Evolutionary conservation across 2,329 filamentous ascomycete genomes (phyloP).

Genomic region (Rhytidhysteron rufulum): DNA sequence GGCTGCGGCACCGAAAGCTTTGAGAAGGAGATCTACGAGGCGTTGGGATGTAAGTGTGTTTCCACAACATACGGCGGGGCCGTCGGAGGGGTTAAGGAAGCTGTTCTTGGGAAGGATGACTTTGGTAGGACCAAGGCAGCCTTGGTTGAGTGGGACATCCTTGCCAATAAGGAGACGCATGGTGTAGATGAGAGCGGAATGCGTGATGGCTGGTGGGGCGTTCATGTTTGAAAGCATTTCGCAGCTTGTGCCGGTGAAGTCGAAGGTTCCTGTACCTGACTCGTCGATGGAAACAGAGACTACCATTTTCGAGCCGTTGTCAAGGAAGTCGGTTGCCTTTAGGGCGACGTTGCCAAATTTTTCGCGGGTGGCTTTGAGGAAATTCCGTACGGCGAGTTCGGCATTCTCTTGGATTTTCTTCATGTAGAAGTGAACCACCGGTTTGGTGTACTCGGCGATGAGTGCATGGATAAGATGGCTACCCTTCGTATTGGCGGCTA

Average conservation of each 20-base stretch:
- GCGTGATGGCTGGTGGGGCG: conserved; percentile 35
- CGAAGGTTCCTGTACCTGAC: conserved; percentile 32
- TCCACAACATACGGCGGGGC: conserved; percentile 25
- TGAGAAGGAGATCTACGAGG: conserved; percentile 28
- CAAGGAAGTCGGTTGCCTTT: conserved; percentile 36
- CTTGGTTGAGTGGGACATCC: conserved; percentile 33
- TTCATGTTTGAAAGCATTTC: conserved; percentile 35
- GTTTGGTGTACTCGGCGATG: conserved; percentile 31
- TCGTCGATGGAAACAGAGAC: conserved; percentile 33
- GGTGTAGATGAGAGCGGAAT: conserved; percentile 26
- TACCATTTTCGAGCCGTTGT: conserved; percentile 36
- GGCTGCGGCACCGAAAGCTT: conserved; percentile 26
- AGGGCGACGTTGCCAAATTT: conserved; percentile 15
- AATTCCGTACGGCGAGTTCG: conserved; percentile 28
- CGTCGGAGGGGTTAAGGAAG: conserved; percentile 23
- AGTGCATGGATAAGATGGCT: conserved; percentile 32
- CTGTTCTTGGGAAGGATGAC: conserved; percentile 22
- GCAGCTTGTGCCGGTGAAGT: conserved; percentile 39
- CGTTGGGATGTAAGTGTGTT: conserved; percentile 28
- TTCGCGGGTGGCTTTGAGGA: conserved; percentile 18
- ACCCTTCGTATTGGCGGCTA: conserved; percentile 32
- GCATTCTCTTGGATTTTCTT: conserved; percentile 35
- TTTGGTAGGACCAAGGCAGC: conserved; percentile 23
- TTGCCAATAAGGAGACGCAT: conserved; percentile 26
- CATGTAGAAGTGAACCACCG: conserved; percentile 41